Percentiles rank a stretch among this genome's conserved stretches.
These are phyloP conservation scores for Taxillus chinensis DNA, from an alignment of 164 flowering plant genomes.

Conservation along the genomic window DNA sequence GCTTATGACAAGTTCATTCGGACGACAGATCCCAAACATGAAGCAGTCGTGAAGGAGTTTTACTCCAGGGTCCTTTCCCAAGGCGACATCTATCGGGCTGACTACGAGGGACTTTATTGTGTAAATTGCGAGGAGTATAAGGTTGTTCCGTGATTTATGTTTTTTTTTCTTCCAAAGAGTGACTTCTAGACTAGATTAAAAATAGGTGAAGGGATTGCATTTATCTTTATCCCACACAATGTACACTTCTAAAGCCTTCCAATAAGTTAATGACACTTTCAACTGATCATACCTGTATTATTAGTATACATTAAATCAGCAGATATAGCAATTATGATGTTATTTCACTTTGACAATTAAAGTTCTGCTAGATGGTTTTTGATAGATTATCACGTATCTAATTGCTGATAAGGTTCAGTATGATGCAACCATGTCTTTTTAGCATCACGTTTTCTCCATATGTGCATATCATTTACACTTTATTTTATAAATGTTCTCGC, in stretches of 20 bases:
- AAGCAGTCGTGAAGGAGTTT: conserved; percentile 82
- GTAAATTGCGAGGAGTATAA: conserved; percentile 96
- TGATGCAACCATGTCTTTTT: neutral
- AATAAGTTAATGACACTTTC: neutral
- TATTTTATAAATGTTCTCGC: neutral
- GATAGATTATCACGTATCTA: neutral
- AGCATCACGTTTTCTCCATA: neutral
- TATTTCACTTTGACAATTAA: neutral
- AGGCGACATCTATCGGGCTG: conserved; percentile 89
- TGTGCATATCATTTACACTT: neutral
- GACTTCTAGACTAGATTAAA: neutral
- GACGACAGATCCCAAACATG: conserved; percentile 82
- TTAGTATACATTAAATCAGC: too few relatives aligned
- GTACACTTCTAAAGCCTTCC: neutral
- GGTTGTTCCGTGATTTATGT: conserved; percentile 28
- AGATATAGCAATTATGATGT: too few relatives aligned
- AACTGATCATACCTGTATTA: neutral
- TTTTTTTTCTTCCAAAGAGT: neutral
- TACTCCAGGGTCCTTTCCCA: conserved; percentile 70
- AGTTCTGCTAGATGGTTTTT: neutral
- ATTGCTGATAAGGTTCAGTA: neutral
- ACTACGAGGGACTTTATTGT: conserved; percentile 94
- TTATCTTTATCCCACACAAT: neutral
- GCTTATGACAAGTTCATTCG: conserved; percentile 89
- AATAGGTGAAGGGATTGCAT: neutral